Base-by-base conservation (phyloP, 441 rosid species). In the Adansonia rubrostipa region DNA sequence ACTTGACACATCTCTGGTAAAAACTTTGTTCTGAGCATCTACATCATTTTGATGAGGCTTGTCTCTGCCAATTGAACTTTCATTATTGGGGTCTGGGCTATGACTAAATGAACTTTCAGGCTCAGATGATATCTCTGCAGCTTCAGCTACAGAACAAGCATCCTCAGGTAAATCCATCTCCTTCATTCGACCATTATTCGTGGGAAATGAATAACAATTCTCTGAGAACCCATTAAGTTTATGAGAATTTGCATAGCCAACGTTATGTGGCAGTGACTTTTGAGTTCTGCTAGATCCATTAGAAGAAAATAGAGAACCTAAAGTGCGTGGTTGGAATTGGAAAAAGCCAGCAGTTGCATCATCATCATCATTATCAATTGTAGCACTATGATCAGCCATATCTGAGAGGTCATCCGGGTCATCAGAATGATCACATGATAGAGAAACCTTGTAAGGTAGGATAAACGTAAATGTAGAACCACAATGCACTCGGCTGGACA, bases 391-490 rank as follows among this genome's bases (percentile, higher is more conserved):
- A 81, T 89, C 92, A 17, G 80, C 77, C 90, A 91, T 88, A 62
- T 91, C 97, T 1, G 90, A 84, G 70, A 92, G 84, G 69, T 89
- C 94, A 76, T 90, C 94, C 15, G 87, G 82, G 62, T 96, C 99
- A 24, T 91, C 97, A 0, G 90, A 91, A 80, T 86, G 84, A 80
- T 92, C 94, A 72, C 83, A 65, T 14, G 74, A 68, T 13, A 85
- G 75, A n/a, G 96, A 93, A 71, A 91, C 86, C 79, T 86, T 94
- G 89, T 93, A 96, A 9, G 97, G 98, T 56, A 96, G 85, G 76
- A 90, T 85, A 78, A 94, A 96, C 17, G 95, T 96, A 81, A 96
- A 96, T 14, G 92, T 93, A 57, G 98, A 94, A 17, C 99, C 99
- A 17, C 71, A 71, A 70, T 89, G 86, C 82, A 90, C 98, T 78